Evolutionary conservation across 805 yeast species (phyloP), one percentile per base, ranked within the genome.

Genomic region (Ascoidea tarda): DNA sequence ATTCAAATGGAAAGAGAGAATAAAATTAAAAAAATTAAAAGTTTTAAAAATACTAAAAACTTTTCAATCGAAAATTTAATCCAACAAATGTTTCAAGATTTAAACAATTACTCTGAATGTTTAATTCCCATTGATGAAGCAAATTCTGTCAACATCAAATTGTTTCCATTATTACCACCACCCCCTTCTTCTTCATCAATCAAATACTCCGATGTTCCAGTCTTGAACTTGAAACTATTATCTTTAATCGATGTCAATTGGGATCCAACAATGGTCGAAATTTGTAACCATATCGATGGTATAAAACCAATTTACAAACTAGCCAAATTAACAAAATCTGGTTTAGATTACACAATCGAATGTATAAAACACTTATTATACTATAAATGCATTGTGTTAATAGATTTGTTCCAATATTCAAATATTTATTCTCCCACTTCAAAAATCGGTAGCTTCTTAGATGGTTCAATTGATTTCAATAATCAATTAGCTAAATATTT

Each of bases 231-330:
- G 1, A 80, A 81, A 51, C 69, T 93, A 42, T 75, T 75, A 33
- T 69, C 77, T 46, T 71, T 93, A 56, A 82, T 87, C 47, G 99
- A 93, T 65, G 84, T 86, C 6, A 84, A 86, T 60, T 93, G 99
- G 97, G 99, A 93, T 66, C 97, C 97, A 1, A 91, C 98, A 1
- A 84, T 93, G 93, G 72, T 88, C 49, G 83, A 85, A 59, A 86
- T 93, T 31, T 68, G 87, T 8, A 96, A 96, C 0, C 84, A 73
- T 58, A 87, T 93, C 50, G 80, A 93, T 61, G 99, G 99, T 1
- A 73, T 89, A 50, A 91, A 91, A 63, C 86, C 93, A 5, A 79
- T 93, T 16, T 73, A 79, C 45, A 75, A 76, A 52, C 91, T 95
- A 46, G 79, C 96, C 16, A 78, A 79, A 51, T 66, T 89, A 51